phyloP scores from a whole-genome alignment of 2,329 filamentous ascomycete species.

The Colletotrichum lindemuthianum region DNA sequence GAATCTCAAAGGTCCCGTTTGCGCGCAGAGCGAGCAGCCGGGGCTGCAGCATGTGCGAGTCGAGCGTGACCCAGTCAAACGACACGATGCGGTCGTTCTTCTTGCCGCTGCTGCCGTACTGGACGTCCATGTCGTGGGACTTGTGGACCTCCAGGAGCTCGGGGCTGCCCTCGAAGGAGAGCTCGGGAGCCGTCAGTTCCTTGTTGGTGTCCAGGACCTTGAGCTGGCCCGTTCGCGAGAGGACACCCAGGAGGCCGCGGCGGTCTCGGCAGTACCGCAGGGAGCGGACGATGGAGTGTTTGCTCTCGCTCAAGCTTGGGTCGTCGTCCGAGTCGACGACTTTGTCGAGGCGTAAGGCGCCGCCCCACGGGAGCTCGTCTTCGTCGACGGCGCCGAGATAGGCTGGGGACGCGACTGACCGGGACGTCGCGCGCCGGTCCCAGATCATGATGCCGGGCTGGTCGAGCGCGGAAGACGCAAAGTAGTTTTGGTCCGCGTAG shows the following conservation, averaged over 20 bases:
- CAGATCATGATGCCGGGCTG: slow-evolving; percentile 80
- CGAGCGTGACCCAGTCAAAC: slow-evolving; percentile 73
- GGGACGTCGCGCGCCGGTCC: slow-evolving; percentile 74
- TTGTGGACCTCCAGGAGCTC: slow-evolving; percentile 68
- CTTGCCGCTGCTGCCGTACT: slow-evolving; percentile 60
- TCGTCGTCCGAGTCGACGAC: slow-evolving; percentile 66
- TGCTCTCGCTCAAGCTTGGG: slow-evolving; percentile 60
- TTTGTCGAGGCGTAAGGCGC: slow-evolving; percentile 65
- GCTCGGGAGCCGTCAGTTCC: slow-evolving; percentile 57
- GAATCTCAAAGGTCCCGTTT: slow-evolving; percentile 69
- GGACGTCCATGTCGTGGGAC: slow-evolving; percentile 71
- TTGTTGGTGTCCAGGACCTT: slow-evolving; percentile 68
- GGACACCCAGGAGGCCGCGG: slow-evolving; percentile 67
- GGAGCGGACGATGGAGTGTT: slow-evolving; percentile 69
- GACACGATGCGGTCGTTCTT: slow-evolving; percentile 72
- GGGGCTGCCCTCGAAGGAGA: slow-evolving; percentile 58
- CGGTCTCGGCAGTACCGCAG: slow-evolving; percentile 72
- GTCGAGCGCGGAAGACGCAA: slow-evolving; percentile 81
- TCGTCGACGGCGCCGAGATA: slow-evolving; percentile 69
- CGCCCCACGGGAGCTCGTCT: slow-evolving; percentile 72
- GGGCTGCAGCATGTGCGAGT: slow-evolving; percentile 64
- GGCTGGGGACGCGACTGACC: slow-evolving; percentile 60
- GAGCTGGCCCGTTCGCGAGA: slow-evolving; percentile 71
- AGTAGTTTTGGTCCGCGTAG: slow-evolving; percentile 83
- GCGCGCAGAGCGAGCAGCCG: slow-evolving; percentile 69